Percentiles rank a stretch among this genome's conserved stretches.
phyloP scores from a whole-genome alignment of 306 rosid genomes.

The Rosa rugosa region DNA sequence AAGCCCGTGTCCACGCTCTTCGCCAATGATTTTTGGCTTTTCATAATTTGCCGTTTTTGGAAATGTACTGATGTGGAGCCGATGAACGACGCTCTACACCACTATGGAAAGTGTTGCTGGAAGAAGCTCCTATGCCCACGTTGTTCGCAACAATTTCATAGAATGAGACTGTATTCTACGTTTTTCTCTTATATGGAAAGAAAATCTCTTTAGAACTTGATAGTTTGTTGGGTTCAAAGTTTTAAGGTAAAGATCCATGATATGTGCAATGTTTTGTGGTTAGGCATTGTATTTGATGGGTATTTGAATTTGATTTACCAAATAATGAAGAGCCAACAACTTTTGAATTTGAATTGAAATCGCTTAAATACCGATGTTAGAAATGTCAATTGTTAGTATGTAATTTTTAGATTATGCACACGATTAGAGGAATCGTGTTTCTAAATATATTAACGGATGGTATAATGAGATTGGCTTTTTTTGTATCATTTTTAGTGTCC shows the following conservation, averaged over 20 bases:
- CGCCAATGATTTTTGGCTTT: not conserved
- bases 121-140: not conserved
- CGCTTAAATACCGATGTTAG: not conserved
- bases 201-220: not conserved
- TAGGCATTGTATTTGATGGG: not conserved
- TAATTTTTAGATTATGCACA: not conserved
- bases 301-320: not conserved
- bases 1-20: not conserved
- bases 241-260: not conserved
- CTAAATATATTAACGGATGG: not conserved
- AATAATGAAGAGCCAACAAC: not conserved
- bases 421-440: not conserved
- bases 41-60: not conserved
- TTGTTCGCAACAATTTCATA: not conserved
- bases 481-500: not conserved
- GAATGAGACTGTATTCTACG: too few species aligned
- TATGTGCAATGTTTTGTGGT: slow-evolving; percentile 4
- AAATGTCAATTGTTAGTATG: not conserved
- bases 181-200: not conserved
- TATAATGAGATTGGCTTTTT: not conserved
- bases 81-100: slow-evolving; percentile 25
- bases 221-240: slow-evolving; percentile 5
- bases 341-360: not conserved
- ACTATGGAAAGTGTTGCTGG: slow-evolving; percentile 2
- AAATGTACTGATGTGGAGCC: slow-evolving; percentile 2